Evolutionary conservation across 305 asterid genomes (phyloP).

Genomic region (Fraxinus greggii): DNA sequence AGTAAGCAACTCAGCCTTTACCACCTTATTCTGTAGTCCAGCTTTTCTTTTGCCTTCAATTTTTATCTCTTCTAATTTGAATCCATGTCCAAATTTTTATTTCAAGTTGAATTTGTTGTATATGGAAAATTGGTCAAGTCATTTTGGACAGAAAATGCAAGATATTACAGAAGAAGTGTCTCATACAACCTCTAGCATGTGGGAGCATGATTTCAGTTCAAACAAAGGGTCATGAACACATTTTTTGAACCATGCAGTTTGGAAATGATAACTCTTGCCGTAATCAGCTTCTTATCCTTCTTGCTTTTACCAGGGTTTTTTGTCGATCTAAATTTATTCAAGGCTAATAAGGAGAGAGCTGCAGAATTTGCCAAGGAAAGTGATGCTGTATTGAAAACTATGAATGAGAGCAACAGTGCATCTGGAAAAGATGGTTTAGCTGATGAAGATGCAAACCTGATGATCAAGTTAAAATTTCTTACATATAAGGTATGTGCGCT

Average conservation of each 20-base stretch:
- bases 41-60: not conserved
- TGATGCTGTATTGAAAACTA: slow-evolving; percentile 33
- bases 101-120: not conserved
- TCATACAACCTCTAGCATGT: not conserved
- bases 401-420: slow-evolving; percentile 34
- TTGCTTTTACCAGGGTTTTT: slow-evolving; percentile 70
- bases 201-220: not conserved
- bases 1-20: not conserved
- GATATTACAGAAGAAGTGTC: not conserved
- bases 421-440: slow-evolving; percentile 59
- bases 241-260: not conserved
- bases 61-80: not conserved
- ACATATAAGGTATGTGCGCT: slow-evolving; percentile 68
- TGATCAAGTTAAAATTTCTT: slow-evolving; percentile 96
- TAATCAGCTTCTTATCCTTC: slow-evolving; percentile 12
- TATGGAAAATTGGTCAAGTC: not conserved
- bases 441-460: slow-evolving; percentile 98
- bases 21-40: not conserved
- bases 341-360: slow-evolving; percentile 55
- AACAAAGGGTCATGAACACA: not conserved
- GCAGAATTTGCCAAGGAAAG: slow-evolving; percentile 39
- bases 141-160: not conserved
- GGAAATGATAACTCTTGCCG: not conserved
- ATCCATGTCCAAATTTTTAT: not conserved
- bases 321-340: slow-evolving; percentile 81